Evolutionary conservation across 1,139 yeast species (phyloP).

Genomic region (Geotrichum fermentans): DNA sequence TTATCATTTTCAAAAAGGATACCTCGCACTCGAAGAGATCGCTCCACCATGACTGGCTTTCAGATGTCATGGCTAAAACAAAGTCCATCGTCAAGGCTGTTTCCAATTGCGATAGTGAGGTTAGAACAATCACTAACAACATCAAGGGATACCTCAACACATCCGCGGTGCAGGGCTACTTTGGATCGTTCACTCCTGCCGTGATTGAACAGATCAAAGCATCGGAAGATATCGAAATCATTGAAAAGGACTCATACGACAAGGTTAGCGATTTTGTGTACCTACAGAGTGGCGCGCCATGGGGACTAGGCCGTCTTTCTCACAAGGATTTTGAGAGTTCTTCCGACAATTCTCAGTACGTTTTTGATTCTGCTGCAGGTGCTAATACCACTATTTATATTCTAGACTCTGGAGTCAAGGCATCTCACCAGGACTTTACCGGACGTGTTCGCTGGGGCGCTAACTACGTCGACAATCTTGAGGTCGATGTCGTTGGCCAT

Average conservation of each 20-base stretch:
- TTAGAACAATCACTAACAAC: slow-evolving; percentile 38
- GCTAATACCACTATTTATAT: slow-evolving; percentile 52
- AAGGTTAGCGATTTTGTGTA: slow-evolving; percentile 17
- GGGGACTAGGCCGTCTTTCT: slow-evolving; percentile 57
- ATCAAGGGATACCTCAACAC: slow-evolving; percentile 55
- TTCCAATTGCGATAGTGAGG: not conserved
- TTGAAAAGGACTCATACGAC: slow-evolving; percentile 46
- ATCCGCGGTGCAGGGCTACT: slow-evolving; percentile 37
- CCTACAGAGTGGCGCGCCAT: slow-evolving; percentile 36
- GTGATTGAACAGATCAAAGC: slow-evolving; percentile 41
- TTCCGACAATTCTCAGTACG: slow-evolving; percentile 33
- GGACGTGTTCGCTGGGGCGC: slow-evolving; percentile 43
- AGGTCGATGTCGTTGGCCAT: slow-evolving; percentile 40
- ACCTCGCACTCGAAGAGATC: slow-evolving; percentile 17
- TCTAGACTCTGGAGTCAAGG: slow-evolving; percentile 47
- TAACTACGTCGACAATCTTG: slow-evolving; percentile 34
- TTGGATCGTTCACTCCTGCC: slow-evolving; percentile 27
- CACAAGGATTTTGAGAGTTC: slow-evolving; percentile 25
- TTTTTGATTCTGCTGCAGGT: slow-evolving; percentile 48
- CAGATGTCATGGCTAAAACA: slow-evolving; percentile 5
- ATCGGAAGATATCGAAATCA: slow-evolving; percentile 44
- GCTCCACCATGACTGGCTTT: slow-evolving; percentile 23
- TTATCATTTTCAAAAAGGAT: slow-evolving; percentile 15
- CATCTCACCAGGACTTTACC: slow-evolving; percentile 47
- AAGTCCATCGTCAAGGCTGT: slow-evolving; percentile 7